Percentiles rank a stretch among this genome's conserved stretches.
These are phyloP conservation scores for Clavispora santaluciae DNA, from an alignment of 805 yeast genomes.

Conservation along the genomic window DNA sequence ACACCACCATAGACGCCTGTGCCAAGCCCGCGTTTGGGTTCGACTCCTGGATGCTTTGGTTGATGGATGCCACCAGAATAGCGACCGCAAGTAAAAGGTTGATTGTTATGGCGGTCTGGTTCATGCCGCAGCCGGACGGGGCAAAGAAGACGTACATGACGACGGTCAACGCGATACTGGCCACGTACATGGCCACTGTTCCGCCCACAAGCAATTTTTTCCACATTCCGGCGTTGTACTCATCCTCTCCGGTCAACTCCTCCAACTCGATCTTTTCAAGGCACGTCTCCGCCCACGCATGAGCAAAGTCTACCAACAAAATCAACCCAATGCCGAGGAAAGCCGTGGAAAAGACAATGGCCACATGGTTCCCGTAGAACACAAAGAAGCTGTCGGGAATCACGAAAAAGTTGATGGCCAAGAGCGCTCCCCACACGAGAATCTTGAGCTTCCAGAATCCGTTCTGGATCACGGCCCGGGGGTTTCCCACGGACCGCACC, in stretches of 20 bases:
- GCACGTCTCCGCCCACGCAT: conserved; percentile 97
- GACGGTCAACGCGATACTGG: conserved; percentile 65
- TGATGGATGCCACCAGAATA: conserved; percentile 66
- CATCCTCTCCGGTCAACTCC: conserved; percentile 46
- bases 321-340: conserved; percentile 89
- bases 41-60: conserved; percentile 81
- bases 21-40: conserved; percentile 96
- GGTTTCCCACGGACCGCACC: conserved; percentile 71
- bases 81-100: conserved; percentile 64
- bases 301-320: conserved; percentile 91
- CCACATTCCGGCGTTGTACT: conserved; percentile 61
- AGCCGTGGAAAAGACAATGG: conserved; percentile 76
- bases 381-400: conserved; percentile 86
- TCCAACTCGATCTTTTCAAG: conserved; percentile 85
- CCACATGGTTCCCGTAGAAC: conserved; percentile 86
- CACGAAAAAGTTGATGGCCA: conserved; percentile 57
- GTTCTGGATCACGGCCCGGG: conserved; percentile 80
- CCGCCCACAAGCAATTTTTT: conserved; percentile 77
- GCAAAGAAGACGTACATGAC: conserved; percentile 83
- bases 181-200: conserved; percentile 77
- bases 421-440: conserved; percentile 50
- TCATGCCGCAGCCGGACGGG: conserved; percentile 77
- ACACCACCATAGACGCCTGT: conserved; percentile 91
- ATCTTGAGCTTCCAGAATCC: conserved; percentile 87
- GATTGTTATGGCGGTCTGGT: conserved; percentile 77